Evolutionary conservation across 176 grass and related monocot genomes (phyloP), one percentile per base, ranked within the genome.

Genomic region (Hordeum vulgare): DNA sequence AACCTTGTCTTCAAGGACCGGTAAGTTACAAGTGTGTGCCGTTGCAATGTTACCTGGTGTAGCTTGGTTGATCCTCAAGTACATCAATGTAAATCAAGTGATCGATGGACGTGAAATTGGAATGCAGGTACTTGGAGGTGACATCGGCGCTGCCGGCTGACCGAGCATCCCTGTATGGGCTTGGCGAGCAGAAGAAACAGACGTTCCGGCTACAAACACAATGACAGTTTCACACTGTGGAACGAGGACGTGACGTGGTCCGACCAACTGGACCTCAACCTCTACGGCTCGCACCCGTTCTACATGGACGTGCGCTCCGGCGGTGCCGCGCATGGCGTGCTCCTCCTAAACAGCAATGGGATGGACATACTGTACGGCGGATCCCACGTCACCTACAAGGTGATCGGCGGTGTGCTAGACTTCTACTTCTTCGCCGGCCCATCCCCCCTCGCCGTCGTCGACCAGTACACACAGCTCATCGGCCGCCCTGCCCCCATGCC

Each of bases 271-370:
- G 89, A 95, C 66, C 21, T 93, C 44, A 98, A 98, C 77, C 81
- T 98, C 9, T 98, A 98, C 7, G 93, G 96, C 6, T 98, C 93
- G 2, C 96, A 98, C 61, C 96, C 96, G 7, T 95, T 95, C 84
- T 98, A 98, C 89, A 81, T 98, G 47, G 96, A 98, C 79, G 68
- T 98, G 35, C 66, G 96, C 28, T 79, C 40, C 80, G 82, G 3
- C 44, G 70, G 70, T 44, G 42, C 39, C 11, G 76, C 96, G 7
- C 96, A 98, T 12, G 96, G 93, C 27, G 96, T 98, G 67, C 85
- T 98, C 11, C 87, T 98, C 9, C 82, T 98, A 11, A 98, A 91
- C 73, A 98, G 96, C 79, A 98, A 98, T 11, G 93, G 93, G 21
- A 98, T 98, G 96, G 93, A 98, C 65, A 41, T 98, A 57, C 3